Percentiles rank a stretch among this genome's conserved stretches.
Conservation (phyloP, 768 basidiomycete species). For the Clavaria fumosa region DNA sequence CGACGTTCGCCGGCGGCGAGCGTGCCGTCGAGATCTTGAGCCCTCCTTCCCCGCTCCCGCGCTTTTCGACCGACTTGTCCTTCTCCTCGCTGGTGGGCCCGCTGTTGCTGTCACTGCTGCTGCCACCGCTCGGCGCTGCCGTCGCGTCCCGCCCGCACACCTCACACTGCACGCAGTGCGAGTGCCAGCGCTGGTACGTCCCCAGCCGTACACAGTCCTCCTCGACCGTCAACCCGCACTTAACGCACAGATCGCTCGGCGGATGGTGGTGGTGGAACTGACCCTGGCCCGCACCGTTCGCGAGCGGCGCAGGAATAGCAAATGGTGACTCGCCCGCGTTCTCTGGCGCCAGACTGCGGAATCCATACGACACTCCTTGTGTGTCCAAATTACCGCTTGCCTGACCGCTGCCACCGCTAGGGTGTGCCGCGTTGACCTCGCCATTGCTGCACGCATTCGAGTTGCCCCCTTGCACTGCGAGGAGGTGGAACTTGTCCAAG, state of each 20-base stretch:
- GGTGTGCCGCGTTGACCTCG: constrained; percentile 32
- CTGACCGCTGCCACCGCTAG: no score
- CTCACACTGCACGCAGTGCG: constrained; percentile 76
- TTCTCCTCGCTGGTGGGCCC: no score
- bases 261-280: no score
- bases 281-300: no score
- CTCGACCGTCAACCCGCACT: constrained; percentile 82
- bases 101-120: constrained; percentile 31
- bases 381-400: constrained; percentile 52
- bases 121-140: no score
- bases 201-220: constrained; percentile 93
- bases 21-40: constrained; percentile 52
- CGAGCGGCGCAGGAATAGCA: no score
- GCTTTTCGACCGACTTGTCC: constrained; percentile 25
- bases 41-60: no score
- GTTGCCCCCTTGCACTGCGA: constrained; percentile 76
- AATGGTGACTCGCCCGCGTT: constrained; percentile 84
- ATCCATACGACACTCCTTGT: constrained; percentile 81
- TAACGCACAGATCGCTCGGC: constrained; percentile 83
- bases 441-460: constrained; percentile 63
- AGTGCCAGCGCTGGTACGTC: constrained; percentile 97
- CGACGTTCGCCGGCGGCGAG: constrained; percentile 70
- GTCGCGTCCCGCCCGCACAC: constrained; percentile 67
- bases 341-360: constrained; percentile 81
- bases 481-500: constrained; percentile 82